Percentiles rank a stretch among this genome's conserved stretches.
Evolutionary conservation across 495 filamentous ascomycete genomes (phyloP).

Genomic region (Annulohypoxylon nitens): DNA sequence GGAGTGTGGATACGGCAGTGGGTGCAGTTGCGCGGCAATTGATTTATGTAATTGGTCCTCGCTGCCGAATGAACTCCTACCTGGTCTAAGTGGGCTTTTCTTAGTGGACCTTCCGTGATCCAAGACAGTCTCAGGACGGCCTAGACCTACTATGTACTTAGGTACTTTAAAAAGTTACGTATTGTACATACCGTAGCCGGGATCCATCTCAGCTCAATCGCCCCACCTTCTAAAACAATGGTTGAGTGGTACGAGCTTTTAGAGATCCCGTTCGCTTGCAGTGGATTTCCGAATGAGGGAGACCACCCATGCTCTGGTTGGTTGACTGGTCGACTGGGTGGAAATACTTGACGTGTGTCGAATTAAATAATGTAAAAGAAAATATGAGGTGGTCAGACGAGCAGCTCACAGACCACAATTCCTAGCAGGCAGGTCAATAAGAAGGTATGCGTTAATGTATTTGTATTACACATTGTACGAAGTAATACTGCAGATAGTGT

Average conservation of each 20-base stretch:
- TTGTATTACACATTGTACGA: slow-evolving; percentile 1
- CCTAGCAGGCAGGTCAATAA: background rate
- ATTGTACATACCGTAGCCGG: background rate
- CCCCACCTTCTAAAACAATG: slow-evolving; percentile 36
- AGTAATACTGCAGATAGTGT: background rate
- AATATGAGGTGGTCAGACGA: slow-evolving; percentile 39
- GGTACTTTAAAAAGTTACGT: background rate
- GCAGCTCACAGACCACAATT: slow-evolving; percentile 10
- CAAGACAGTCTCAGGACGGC: slow-evolving; percentile 39
- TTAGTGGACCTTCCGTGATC: slow-evolving; percentile 23
- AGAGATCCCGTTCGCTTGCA: slow-evolving; percentile 41
- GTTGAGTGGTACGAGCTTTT: slow-evolving; percentile 26
- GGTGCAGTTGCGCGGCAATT: slow-evolving; percentile 16
- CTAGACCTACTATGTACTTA: slow-evolving; percentile 28
- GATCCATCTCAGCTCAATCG: slow-evolving; percentile 42
- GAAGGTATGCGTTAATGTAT: background rate
- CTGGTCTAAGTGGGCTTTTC: slow-evolving; percentile 1
- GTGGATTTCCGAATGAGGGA: slow-evolving; percentile 44
- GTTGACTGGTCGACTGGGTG: slow-evolving; percentile 34
- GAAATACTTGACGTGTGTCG: slow-evolving; percentile 14
- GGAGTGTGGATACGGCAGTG: slow-evolving; percentile 32
- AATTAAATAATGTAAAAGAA: slow-evolving; percentile 27
- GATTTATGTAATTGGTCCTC: slow-evolving; percentile 33
- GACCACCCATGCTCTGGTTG: slow-evolving; percentile 27
- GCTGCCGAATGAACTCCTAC: slow-evolving; percentile 1